Evolutionary conservation across 208 protist species (phyloP).

Genomic region (Trypanosoma boissoni): DNA sequence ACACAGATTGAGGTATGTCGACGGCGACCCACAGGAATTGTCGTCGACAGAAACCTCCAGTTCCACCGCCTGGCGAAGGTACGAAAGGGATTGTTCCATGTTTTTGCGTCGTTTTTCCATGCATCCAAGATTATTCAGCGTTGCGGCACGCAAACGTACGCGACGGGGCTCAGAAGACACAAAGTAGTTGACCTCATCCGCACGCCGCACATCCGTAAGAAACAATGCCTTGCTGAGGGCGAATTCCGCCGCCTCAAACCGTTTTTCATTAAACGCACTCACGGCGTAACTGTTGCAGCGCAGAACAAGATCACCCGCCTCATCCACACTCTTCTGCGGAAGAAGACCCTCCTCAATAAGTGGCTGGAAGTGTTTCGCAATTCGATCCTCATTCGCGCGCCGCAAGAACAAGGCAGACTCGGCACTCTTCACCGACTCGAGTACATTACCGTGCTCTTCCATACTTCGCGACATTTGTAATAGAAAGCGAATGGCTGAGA

Average conservation of each 20-base stretch:
- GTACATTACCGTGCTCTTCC: slow-evolving; percentile 64
- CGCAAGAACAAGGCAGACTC: slow-evolving; percentile 76
- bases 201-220: slow-evolving; percentile 43
- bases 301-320: slow-evolving; percentile 62
- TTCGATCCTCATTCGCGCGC: slow-evolving; percentile 25
- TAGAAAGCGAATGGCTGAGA: slow-evolving; percentile 58
- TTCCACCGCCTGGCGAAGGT: slow-evolving; percentile 65
- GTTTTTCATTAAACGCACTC: slow-evolving; percentile 47
- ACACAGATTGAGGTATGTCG: slow-evolving; percentile 85
- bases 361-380: slow-evolving; percentile 26
- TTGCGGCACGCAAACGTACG: slow-evolving; percentile 69
- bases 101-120: slow-evolving; percentile 75
- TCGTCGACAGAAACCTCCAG: slow-evolving; percentile 44
- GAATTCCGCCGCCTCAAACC: slow-evolving; percentile 55
- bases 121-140: slow-evolving; percentile 89
- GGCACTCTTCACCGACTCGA: slow-evolving; percentile 68
- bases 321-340: slow-evolving; percentile 7
- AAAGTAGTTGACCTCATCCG: slow-evolving; percentile 33
- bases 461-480: slow-evolving; percentile 51
- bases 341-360: slow-evolving; percentile 16
- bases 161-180: slow-evolving; percentile 35
- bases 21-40: slow-evolving; percentile 33
- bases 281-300: slow-evolving; percentile 84
- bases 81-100: slow-evolving; percentile 45
- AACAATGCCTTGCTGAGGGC: slow-evolving; percentile 81